A percentile compares a stretch with the other conserved stretches of the same genome.
Evolutionary conservation across 1,139 yeast species (phyloP).

Genomic region (Yamadazyma atmosphaerica): DNA sequence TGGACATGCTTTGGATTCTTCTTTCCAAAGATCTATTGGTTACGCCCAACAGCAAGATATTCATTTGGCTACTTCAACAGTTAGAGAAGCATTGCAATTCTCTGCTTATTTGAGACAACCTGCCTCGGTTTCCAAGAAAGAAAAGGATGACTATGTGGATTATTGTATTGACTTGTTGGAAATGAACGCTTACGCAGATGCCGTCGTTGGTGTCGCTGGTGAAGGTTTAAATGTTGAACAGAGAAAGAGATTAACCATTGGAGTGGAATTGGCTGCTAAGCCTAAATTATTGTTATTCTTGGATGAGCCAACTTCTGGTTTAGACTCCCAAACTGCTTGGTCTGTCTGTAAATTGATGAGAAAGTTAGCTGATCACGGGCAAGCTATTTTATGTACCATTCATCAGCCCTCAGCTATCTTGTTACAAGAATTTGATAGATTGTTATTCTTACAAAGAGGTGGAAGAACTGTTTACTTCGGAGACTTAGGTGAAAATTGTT

Average conservation of each 20-base stretch:
- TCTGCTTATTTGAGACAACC: constrained; percentile 42
- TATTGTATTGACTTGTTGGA: constrained; percentile 38
- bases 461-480: constrained; percentile 71
- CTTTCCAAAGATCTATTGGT: constrained; percentile 43
- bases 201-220: constrained; percentile 41
- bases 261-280: constrained; percentile 42
- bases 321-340: constrained; percentile 48
- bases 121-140: constrained; percentile 24
- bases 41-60: constrained; percentile 44
- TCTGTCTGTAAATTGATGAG: constrained; percentile 43
- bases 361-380: constrained; percentile 44
- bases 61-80: constrained; percentile 23
- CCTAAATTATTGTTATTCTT: constrained; percentile 38
- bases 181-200: constrained; percentile 36
- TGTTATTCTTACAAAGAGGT: constrained; percentile 40
- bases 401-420: constrained; percentile 45
- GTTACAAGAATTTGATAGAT: constrained; percentile 35
- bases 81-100: constrained; percentile 25
- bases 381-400: constrained; percentile 44
- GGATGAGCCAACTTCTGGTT: constrained; percentile 44
- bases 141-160: constrained; percentile 37
- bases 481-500: constrained; percentile 58
- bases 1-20: constrained; percentile 32
- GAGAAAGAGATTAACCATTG: constrained; percentile 37
- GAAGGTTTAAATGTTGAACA: constrained; percentile 43